phyloP scores from a whole-genome alignment of 345 rosid species.

The Eucalyptus grandis region DNA sequence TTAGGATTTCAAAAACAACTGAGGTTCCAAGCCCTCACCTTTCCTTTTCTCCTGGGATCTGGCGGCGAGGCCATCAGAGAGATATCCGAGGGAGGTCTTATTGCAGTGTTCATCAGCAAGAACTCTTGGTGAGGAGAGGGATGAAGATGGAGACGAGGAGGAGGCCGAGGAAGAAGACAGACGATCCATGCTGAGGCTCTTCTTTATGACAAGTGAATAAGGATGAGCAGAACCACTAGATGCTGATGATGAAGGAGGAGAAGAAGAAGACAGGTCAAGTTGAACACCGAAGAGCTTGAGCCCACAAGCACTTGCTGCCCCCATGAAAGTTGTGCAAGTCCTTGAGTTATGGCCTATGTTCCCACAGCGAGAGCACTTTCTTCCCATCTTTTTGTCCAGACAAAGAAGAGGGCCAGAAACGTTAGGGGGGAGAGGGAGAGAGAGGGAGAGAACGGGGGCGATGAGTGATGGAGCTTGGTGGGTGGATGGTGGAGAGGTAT shows the following conservation, averaged over 20 bases:
- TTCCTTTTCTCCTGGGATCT: constrained; percentile 28
- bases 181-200: constrained; percentile 50
- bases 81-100: constrained; percentile 16
- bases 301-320: background rate
- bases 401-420: background rate
- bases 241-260: constrained; percentile 1
- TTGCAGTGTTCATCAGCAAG: constrained; percentile 15
- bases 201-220: constrained; percentile 1
- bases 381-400: constrained; percentile 38
- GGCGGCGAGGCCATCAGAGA: constrained; percentile 25
- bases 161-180: constrained; percentile 9
- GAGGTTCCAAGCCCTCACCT: constrained; percentile 8
- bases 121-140: constrained; percentile 17
- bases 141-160: constrained; percentile 8
- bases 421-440: background rate
- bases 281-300: constrained; percentile 51
- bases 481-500: constrained; percentile 17
- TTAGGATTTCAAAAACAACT: background rate
- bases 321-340: constrained; percentile 21
- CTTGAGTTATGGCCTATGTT: constrained; percentile 59
- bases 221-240: background rate
- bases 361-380: constrained; percentile 66
- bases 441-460: background rate
- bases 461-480: background rate
- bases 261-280: constrained; percentile 8